Evolutionary conservation across 75 land plant species (phyloP).

Genomic region (Chamaecyparis obtusa): DNA sequence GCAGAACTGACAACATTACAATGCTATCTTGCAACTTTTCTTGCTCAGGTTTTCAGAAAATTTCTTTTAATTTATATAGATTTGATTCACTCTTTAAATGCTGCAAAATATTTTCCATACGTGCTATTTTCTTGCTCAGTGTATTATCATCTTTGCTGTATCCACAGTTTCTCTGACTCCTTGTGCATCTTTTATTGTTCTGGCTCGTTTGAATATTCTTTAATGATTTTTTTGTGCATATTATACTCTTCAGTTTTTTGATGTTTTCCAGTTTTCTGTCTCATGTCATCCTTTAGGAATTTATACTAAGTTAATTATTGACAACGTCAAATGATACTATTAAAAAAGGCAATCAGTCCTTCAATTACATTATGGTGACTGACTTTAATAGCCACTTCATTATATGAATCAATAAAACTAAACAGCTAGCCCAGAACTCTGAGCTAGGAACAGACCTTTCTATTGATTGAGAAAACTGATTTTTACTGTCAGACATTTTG

Average conservation of each 20-base stretch:
- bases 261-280: neutral
- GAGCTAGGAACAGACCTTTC: neutral
- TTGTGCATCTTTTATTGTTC: neutral
- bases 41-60: slow-evolving; percentile 64
- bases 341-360: too few species aligned
- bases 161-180: neutral
- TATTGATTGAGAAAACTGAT: neutral
- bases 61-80: neutral
- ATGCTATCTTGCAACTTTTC: slow-evolving; percentile 53
- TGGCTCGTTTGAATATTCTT: neutral
- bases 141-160: neutral
- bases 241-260: neutral
- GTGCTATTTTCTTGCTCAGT: neutral
- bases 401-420: too few species aligned
- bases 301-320: neutral
- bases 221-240: neutral
- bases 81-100: neutral
- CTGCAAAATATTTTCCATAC: neutral
- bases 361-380: too few species aligned
- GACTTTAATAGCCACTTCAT: neutral
- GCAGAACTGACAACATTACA: slow-evolving; percentile 47
- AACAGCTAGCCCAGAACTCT: neutral
- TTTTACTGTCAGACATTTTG: neutral
- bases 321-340: too few species aligned
- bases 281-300: neutral